Conservation (phyloP, 1,139 yeast genomes). For the Candida tropicalis region DNA sequence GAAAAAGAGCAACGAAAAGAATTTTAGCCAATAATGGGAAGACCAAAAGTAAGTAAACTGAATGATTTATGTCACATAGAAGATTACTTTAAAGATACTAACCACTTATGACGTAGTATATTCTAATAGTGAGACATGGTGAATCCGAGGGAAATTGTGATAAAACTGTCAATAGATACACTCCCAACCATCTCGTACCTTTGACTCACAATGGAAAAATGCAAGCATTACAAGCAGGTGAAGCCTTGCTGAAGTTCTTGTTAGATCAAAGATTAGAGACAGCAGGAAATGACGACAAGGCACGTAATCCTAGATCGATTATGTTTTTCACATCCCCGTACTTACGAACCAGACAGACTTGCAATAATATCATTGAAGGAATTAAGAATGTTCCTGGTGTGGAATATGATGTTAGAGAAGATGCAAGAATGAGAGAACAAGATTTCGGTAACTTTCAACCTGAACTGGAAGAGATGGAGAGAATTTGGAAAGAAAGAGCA, state of each 20-base stretch:
- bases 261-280: conserved; percentile 16
- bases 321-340: conserved; percentile 85
- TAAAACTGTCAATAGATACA: conserved; percentile 70
- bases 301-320: conserved; percentile 32
- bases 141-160: conserved; percentile 89
- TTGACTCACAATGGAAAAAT: conserved; percentile 68
- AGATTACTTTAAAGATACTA: neutral
- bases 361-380: conserved; percentile 65
- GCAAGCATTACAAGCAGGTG: conserved; percentile 74
- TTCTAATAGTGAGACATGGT: conserved; percentile 83
- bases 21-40: conserved; percentile 2
- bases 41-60: conserved; percentile 8
- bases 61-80: no score
- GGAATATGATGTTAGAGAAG: conserved; percentile 66
- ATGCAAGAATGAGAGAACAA: conserved; percentile 89
- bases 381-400: conserved; percentile 54
- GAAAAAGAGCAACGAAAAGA: neutral
- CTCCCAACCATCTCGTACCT: conserved; percentile 78
- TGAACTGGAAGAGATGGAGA: conserved; percentile 73
- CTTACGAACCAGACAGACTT: conserved; percentile 76
- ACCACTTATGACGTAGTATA: conserved; percentile 45
- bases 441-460: conserved; percentile 93
- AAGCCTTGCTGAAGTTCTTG: conserved; percentile 55
- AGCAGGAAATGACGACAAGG: neutral
- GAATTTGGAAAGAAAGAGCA: conserved; percentile 79